Base-by-base conservation (phyloP, 768 basidiomycete genomes). In the Rhizopogon rudus region DNA sequence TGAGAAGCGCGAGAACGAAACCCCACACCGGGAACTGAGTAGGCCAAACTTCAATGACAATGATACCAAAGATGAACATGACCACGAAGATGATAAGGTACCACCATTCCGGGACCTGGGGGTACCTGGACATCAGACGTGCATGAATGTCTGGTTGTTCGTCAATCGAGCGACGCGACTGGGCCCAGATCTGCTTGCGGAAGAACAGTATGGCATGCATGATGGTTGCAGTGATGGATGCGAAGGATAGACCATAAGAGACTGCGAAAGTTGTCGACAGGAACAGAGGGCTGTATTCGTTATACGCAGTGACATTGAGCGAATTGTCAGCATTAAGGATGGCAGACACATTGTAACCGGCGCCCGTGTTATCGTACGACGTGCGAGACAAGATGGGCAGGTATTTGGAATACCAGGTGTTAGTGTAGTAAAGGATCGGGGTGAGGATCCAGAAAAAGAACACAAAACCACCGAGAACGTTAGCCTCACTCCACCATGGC, bases 31-130 rank as follows among this genome's bases (percentile, higher is more conserved):
- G 67, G 55, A 72, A 64, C 31, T 75, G 66, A 12, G 86, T 80
- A n/a, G 81, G 77, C 84, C 84, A 88, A 13, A 84, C 64, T 64
- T 81, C 76, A 33, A 87, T 81, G 43, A 77, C 80, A 16, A 87
- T 60, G 62, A 83, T 75, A 13, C 82, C 82, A 53, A 87, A 84
- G 8, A 81, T 71, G 58, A 87, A 82, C 61, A 82, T 82, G 50
- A 78, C 57, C 49, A 73, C 79, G 69, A 63, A 67, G 61, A 69
- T 40, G 60, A 46, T 40, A 22, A 68, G 61, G 60, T 87, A 87
- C 73, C 83, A 84, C 80, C 79, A 85, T 44, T 81, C 78, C 1
- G 83, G 84, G 29, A 85, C 83, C 67, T 75, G 76, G 1, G 67
- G 77, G 63, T 86, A 86, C 40, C 65, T 70, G 22, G 75, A 67